Base-by-base conservation (phyloP, 1,284 basidiomycete genomes). In the Pascua sp. region DNA sequence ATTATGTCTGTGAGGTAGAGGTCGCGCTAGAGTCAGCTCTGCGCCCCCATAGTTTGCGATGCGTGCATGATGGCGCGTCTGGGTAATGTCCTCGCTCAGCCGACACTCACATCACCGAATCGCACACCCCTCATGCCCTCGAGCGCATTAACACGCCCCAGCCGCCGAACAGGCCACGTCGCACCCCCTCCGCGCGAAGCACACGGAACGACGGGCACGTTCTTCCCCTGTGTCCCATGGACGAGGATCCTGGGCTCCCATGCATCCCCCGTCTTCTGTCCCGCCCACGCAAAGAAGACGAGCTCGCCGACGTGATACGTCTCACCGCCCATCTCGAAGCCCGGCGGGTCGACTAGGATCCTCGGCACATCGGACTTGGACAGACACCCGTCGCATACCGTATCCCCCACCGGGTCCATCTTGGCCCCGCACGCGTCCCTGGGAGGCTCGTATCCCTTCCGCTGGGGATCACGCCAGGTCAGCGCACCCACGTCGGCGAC, bases 221-320 rank as follows among this genome's bases (percentile, higher is more conserved):
- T 42, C 42, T 39, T 1, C 7, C 18, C 11, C 24, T 38, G 42
- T 2, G 39, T 32, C 24, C 24, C 13, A 9, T 32, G 1, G 3
- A 32, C 15, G 38, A 68, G 37, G 37, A 64, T 54, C 4, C 64
- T 67, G 8, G 65, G 52, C 2, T 32, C 36, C 57, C 61, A 67
- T 2, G 58, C 18, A 11, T 49, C 17, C 2, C 65, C 64, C 8
- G 56, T 39, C 11, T 49, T n/a, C 13, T 18, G 17, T 13, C 51
- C 45, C 9, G 4, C n/a, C 1, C 24, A 9, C 32, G 63, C 65
- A 16, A 69, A 18, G 24, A 62, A 61, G 17, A 66, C 60, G 16
- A 61, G 55, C 48, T 71, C 67, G 45, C 54, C 38, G 3, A 38
- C 3, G 38, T 70, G 69, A 36, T 55, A 62, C 5, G 5, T 11